These are phyloP conservation scores for Tephrocybe sp. DNA, from an alignment of 768 basidiomycete species.

Conservation along the genomic window DNA sequence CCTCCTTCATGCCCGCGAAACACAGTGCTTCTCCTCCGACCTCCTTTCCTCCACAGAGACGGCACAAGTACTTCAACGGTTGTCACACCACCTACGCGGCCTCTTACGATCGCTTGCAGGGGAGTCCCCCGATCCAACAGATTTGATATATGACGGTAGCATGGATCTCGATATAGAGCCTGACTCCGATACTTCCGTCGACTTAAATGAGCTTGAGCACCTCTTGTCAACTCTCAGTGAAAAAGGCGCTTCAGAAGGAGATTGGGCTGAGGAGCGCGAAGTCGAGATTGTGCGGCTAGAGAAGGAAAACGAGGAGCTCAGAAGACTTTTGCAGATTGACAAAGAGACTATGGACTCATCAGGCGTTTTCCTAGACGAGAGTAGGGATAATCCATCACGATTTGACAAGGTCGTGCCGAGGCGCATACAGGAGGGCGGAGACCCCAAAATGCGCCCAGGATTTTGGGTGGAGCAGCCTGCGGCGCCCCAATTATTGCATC, in stretches of 20 bases:
- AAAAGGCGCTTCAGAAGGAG: slow-evolving; percentile 32
- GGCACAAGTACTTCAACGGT: slow-evolving; percentile 65
- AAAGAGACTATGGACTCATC: slow-evolving; percentile 45
- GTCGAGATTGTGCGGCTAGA: slow-evolving; percentile 80
- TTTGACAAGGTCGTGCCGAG: slow-evolving; percentile 30
- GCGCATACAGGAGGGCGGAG: background rate
- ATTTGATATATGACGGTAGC: slow-evolving; percentile 24
- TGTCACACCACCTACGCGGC: slow-evolving; percentile 66
- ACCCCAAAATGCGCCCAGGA: background rate
- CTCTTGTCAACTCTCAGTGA: slow-evolving; percentile 43
- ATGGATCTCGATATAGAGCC: slow-evolving; percentile 36
- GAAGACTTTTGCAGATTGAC: slow-evolving; percentile 76
- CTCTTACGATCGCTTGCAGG: slow-evolving; percentile 71
- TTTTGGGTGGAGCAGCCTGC: slow-evolving; percentile 1
- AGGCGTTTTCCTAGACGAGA: slow-evolving; percentile 52
- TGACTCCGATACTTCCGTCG: slow-evolving; percentile 29
- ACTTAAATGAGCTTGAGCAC: slow-evolving; percentile 37
- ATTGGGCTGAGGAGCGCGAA: slow-evolving; percentile 91
- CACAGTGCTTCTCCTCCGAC: slow-evolving; percentile 51
- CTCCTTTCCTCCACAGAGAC: slow-evolving; percentile 58
- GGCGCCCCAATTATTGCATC: background rate
- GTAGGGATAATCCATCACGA: slow-evolving; percentile 40
- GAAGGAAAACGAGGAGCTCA: slow-evolving; percentile 77
- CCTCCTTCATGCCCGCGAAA: slow-evolving; percentile 66
- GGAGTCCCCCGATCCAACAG: slow-evolving; percentile 50